Base-by-base conservation (phyloP, 345 rosid genomes). In the Arabidopsis suecica region DNA sequence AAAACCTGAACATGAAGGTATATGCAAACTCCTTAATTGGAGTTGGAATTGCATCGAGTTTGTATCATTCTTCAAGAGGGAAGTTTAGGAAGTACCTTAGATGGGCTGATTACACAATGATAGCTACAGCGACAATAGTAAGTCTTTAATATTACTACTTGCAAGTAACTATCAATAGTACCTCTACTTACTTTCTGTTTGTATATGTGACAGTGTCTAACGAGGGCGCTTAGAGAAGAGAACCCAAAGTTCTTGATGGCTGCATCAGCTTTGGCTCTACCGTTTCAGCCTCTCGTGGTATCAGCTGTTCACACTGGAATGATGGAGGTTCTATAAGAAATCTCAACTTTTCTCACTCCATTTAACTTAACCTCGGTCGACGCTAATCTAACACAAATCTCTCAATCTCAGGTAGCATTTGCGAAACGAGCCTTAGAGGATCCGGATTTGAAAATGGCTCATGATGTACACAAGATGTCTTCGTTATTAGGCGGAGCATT, bases 101-200 rank as follows among this genome's bases (percentile, higher is more conserved):
- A 83, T 95, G 99, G 99, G 84, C 83, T 67, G 99, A 92, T 84
- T 92, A 90, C 81, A 85, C 97, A 9, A 91, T 90, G 97, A 95
- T 95, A 76, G 97, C 97, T 65, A 79, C 97, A 22, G 85, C 97
- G 2, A 85, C 96, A 1, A 84, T 91, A 40, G 99, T 91, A 79
- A 81, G 96, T 75, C 16, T 87, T 63, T 16, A 10, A 16, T 16
- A 16, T 16, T 16, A 16, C 18, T 16, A 16, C 18, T 16, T 16
- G 18, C 18, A 16, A 16, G 18, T 16, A 16, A 16, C 18, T 16
- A 16, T 16, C 18, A 16, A 16, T 16, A 16, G 18, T 16, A 16
- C 18, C 18, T 16, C 6, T 12, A 54, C 36, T 54, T 28, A 54
- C 59, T 25, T 9, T 41, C 7, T 1, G 36, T 22, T 22, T 25